Evolutionary conservation across 208 protist species (phyloP), one percentile per base, ranked within the genome.

Genomic region (Jaenimonas drosophilae): DNA sequence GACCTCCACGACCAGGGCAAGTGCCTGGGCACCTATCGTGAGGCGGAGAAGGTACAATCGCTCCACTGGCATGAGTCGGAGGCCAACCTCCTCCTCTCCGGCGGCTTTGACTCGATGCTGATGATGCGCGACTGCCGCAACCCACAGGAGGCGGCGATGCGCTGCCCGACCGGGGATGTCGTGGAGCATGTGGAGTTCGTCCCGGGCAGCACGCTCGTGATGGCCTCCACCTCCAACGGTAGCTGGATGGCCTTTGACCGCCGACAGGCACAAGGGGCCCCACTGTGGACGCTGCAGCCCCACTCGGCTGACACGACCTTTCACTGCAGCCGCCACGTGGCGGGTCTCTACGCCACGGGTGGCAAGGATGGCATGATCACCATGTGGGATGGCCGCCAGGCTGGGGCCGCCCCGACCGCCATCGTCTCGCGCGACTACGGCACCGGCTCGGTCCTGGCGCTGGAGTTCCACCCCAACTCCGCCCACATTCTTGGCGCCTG

Each of bases 21-120:
- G 5, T 98, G 89, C 74, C 43, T 98, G 16, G 74, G 75, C 24
- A 97, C 91, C 9, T 96, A 73, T 32, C 67, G 78, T 27, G 95
- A 98, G 57, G 59, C 41, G 12, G 84, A 96, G 49, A 97, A 96
- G 59, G 83, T 98, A 27, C 84, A 94, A 57, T 81, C 78, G 6
- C 51, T 97, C 24, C 49, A 76, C 42, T 97, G 88, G 87, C 82
- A 94, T 68, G 54, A 64, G n/a, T 49, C 48, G 1, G 87, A 97
- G 62, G 65, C 71, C 4, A 77, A 89, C 51, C 49, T 88, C 26
- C 60, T 97, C 9, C 69, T 96, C 33, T 85, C 85, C 23, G 90
- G 84, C 28, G 72, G 70, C 31, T 96, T 95, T 59, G 91, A 96
- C 55, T 42, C 59, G 9, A 66, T 27, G 20, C 59, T 76, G 36